A percentile compares a stretch with the other conserved stretches of the same genome.
phyloP scores from a whole-genome alignment of 305 asterid species.

The Coffea humblotiana region DNA sequence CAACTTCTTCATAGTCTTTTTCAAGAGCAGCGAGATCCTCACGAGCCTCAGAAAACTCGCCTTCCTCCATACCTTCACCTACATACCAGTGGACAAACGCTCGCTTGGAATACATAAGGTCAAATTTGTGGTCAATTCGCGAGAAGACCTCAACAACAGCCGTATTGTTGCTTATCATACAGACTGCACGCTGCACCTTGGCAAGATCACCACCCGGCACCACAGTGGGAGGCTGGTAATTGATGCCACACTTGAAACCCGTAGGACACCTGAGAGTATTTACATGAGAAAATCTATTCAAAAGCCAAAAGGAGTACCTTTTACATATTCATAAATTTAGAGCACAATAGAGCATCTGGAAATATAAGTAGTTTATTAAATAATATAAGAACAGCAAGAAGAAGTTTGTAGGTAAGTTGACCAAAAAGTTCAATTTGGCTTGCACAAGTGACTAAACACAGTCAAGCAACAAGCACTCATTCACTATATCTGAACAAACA shows the following conservation, averaged over 20 bases:
- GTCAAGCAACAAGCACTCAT: not conserved
- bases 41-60: slow-evolving; percentile 49
- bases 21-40: slow-evolving; percentile 53
- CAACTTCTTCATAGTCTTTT: slow-evolving; percentile 49
- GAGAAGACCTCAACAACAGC: slow-evolving; percentile 55
- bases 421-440: not conserved
- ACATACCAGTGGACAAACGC: slow-evolving; percentile 57
- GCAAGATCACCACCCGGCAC: slow-evolving; percentile 54
- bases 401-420: not conserved
- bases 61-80: slow-evolving; percentile 57
- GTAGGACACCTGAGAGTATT: slow-evolving; percentile 43
- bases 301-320: not conserved
- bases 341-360: not conserved
- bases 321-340: not conserved
- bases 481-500: not conserved
- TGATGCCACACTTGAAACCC: slow-evolving; percentile 52
- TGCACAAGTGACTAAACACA: not conserved
- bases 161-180: slow-evolving; percentile 53
- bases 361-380: not conserved
- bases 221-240: slow-evolving; percentile 51
- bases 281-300: slow-evolving; percentile 1
- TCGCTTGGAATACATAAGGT: slow-evolving; percentile 44
- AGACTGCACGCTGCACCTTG: slow-evolving; percentile 46
- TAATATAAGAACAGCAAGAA: not conserved
- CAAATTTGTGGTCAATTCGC: slow-evolving; percentile 45